A percentile compares a stretch with the other conserved stretches of the same genome.
Conservation (phyloP, 2,329 filamentous ascomycete species). For the Atkinsonella hypoxylon region DNA sequence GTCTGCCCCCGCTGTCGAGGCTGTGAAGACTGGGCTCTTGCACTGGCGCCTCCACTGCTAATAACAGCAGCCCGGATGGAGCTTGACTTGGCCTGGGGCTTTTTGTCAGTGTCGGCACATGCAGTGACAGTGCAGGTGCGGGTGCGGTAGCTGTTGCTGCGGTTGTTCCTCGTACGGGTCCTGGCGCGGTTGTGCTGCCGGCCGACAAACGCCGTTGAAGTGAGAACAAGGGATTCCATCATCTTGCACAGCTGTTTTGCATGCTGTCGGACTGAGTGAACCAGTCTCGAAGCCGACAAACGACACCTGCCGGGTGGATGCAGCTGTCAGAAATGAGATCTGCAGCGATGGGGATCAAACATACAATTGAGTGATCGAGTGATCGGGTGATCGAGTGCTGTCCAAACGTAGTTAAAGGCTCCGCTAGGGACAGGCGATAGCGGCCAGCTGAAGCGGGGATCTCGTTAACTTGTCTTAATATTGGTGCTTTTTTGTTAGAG, state of each 20-base stretch:
- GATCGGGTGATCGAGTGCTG: background rate
- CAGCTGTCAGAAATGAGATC: background rate
- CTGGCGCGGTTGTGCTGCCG: background rate
- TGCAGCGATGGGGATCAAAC: background rate
- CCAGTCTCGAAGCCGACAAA: background rate
- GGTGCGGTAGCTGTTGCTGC: no score
- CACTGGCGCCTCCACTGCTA: background rate
- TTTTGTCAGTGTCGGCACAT: no score
- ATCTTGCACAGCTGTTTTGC: slow-evolving; percentile 10
- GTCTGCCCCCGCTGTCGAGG: background rate
- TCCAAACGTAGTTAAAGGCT: background rate
- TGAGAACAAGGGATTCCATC: slow-evolving; percentile 18
- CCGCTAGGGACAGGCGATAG: background rate
- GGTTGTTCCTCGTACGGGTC: background rate
- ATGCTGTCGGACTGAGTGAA: background rate
- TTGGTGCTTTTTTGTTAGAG: background rate
- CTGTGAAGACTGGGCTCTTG: background rate
- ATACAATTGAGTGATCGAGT: no score
- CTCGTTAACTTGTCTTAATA: background rate
- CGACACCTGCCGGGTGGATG: background rate
- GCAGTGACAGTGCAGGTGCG: no score
- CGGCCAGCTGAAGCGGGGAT: background rate
- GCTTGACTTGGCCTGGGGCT: no score
- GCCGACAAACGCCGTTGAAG: slow-evolving; percentile 8
- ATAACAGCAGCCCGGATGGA: background rate